Conservation (phyloP, 345 rosid genomes). For the Firmiana major region DNA sequence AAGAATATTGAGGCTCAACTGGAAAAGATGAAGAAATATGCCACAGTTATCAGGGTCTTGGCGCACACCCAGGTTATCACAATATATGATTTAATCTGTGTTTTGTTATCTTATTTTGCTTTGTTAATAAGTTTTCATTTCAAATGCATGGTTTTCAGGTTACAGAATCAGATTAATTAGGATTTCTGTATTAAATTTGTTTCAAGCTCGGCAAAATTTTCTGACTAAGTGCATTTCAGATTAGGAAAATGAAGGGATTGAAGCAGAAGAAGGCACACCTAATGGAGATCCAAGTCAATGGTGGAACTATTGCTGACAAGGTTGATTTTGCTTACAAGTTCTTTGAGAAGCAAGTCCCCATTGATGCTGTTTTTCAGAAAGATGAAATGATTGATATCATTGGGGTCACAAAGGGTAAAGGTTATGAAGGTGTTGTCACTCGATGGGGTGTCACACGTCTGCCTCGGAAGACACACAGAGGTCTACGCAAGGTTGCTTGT, state of each 20-base stretch:
- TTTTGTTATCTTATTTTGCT: background rate
- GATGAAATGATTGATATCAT: constrained; percentile 90
- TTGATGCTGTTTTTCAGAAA: constrained; percentile 80
- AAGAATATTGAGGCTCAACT: constrained; percentile 59
- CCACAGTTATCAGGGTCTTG: constrained; percentile 64
- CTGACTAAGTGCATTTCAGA: constrained; percentile 28
- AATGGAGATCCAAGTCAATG: constrained; percentile 89
- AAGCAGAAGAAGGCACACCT: constrained; percentile 90
- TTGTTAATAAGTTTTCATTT: background rate
- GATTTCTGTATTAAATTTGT: background rate
- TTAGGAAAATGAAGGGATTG: constrained; percentile 85
- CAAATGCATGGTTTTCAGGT: background rate
- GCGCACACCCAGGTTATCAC: constrained; percentile 77
- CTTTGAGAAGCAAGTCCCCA: constrained; percentile 81
- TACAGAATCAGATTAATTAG: background rate
- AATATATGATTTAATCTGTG: background rate
- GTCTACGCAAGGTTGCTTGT: constrained; percentile 93
- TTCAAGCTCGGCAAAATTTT: background rate
- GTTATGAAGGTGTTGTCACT: constrained; percentile 88
- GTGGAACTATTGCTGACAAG: constrained; percentile 69
- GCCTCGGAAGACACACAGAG: constrained; percentile 88
- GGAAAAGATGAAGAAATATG: constrained; percentile 80
- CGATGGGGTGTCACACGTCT: constrained; percentile 95
- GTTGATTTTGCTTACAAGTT: constrained; percentile 74
- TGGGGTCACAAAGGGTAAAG: constrained; percentile 89